Conservation (phyloP, 306 rosid genomes). For the Cicer cuneatum region DNA sequence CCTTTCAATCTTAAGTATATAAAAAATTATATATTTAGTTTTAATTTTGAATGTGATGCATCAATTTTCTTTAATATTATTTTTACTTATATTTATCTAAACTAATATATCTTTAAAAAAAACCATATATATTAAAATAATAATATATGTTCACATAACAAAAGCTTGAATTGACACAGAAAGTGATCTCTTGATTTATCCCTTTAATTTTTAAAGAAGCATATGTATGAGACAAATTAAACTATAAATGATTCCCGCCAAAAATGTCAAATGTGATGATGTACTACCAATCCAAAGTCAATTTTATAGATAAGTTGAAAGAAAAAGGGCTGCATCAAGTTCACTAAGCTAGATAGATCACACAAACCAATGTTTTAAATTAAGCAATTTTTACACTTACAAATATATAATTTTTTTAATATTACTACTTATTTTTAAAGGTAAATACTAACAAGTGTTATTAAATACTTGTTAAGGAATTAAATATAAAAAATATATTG, state of each 20-base stretch:
- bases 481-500: too few species aligned
- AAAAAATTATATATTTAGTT: too few species aligned
- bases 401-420: too few species aligned
- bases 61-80: too few species aligned
- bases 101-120: too few species aligned
- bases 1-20: too few species aligned
- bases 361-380: neutral
- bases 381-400: too few species aligned
- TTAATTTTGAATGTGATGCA: too few species aligned
- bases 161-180: neutral
- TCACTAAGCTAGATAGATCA: neutral
- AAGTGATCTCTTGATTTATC: neutral
- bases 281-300: neutral
- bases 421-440: too few species aligned
- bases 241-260: neutral
- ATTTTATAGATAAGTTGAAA: conserved; percentile 18
- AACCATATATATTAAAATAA: neutral
- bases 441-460: too few species aligned
- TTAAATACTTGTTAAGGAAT: too few species aligned
- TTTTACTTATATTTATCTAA: too few species aligned
- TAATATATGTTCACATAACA: neutral
- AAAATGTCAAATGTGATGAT: conserved; percentile 1
- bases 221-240: neutral
- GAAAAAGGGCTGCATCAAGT: neutral
- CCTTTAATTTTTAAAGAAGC: neutral